Conservation (phyloP, 1,284 basidiomycete species). For the Grifola frondosa region DNA sequence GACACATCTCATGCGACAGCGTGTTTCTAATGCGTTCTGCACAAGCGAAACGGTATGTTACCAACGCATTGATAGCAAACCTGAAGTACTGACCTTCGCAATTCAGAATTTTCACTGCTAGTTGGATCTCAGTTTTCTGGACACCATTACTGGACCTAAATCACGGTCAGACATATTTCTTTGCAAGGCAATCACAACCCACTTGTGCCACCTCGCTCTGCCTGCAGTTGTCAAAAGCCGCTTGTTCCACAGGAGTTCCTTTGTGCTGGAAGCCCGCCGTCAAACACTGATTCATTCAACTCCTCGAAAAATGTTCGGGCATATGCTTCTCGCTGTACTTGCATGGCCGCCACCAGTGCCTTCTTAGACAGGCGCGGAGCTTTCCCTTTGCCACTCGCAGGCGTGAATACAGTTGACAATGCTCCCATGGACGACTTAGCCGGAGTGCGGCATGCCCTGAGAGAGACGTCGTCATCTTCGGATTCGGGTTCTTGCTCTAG, state of each 20-base stretch:
- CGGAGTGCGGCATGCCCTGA: slow-evolving; percentile 1
- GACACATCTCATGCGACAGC: slow-evolving; percentile 86
- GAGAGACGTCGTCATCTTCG: slow-evolving; percentile 9
- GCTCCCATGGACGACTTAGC: background rate
- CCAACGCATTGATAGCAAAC: background rate
- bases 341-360: slow-evolving; percentile 42
- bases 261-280: slow-evolving; percentile 64
- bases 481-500: slow-evolving; percentile 15
- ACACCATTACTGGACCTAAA: slow-evolving; percentile 50
- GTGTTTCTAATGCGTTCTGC: slow-evolving; percentile 79
- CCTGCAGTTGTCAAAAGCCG: slow-evolving; percentile 76
- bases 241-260: slow-evolving; percentile 72
- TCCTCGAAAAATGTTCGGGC: slow-evolving; percentile 75
- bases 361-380: slow-evolving; percentile 43
- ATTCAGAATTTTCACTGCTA: slow-evolving; percentile 78
- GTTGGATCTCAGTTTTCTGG: slow-evolving; percentile 62
- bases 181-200: slow-evolving; percentile 10
- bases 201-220: slow-evolving; percentile 70
- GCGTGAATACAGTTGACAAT: background rate
- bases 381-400: slow-evolving; percentile 8
- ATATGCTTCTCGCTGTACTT: slow-evolving; percentile 49
- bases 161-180: background rate
- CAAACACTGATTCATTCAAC: slow-evolving; percentile 78
- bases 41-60: background rate
- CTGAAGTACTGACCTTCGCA: slow-evolving; percentile 50